Percentiles rank a stretch among this genome's conserved stretches.
These are phyloP conservation scores for Cutaneotrichosporon arboriforme DNA, from an alignment of 1,284 basidiomycete genomes.

Conservation along the genomic window DNA sequence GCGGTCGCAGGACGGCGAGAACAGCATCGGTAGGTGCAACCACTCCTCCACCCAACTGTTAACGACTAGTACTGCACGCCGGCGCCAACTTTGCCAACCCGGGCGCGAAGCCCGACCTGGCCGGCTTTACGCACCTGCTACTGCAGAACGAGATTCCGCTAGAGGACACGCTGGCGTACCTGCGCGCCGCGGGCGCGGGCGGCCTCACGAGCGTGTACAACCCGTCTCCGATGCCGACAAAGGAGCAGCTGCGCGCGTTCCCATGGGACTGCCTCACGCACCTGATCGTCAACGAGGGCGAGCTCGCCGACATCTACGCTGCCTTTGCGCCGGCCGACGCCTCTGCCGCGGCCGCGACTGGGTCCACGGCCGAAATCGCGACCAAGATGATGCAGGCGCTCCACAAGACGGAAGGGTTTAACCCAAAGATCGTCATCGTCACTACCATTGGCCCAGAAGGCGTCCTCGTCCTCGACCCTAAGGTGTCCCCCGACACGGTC, in stretches of 20 bases:
- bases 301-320: slow-evolving; percentile 35
- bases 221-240: slow-evolving; percentile 54
- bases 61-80: slow-evolving; percentile 42
- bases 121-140: slow-evolving; percentile 49
- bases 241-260: slow-evolving; percentile 47
- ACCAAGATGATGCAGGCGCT: slow-evolving; percentile 8
- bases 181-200: slow-evolving; percentile 30
- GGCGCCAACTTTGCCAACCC: slow-evolving; percentile 44
- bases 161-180: slow-evolving; percentile 48
- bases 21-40: slow-evolving; percentile 49
- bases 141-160: slow-evolving; percentile 58
- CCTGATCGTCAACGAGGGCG: slow-evolving; percentile 56
- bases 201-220: slow-evolving; percentile 52
- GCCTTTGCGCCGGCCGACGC: slow-evolving; percentile 14
- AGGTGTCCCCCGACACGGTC: background rate
- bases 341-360: background rate
- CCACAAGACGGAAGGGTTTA: slow-evolving; percentile 3
- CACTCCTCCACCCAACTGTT: background rate
- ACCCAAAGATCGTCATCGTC: slow-evolving; percentile 6
- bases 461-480: slow-evolving; percentile 9
- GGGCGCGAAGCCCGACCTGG: slow-evolving; percentile 11
- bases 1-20: slow-evolving; percentile 47
- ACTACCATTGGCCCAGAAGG: slow-evolving; percentile 14
- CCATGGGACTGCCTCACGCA: slow-evolving; percentile 51
- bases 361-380: slow-evolving; percentile 3